Evolutionary conservation across 2,329 filamentous ascomycete genomes (phyloP).

Genomic region (Pseudofabraea citricarpa): DNA sequence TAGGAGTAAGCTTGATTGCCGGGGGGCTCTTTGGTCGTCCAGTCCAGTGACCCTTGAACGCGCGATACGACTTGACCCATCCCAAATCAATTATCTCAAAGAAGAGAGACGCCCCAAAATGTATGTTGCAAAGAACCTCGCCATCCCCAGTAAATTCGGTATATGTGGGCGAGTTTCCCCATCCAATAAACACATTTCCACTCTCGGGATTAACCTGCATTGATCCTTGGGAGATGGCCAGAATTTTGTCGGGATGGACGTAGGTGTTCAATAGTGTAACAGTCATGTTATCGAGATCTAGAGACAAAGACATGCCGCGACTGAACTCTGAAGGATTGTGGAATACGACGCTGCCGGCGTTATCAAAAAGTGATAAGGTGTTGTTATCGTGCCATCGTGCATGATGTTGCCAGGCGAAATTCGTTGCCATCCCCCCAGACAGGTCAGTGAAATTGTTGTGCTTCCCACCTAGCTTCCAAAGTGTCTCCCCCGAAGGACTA

Average conservation of each 20-base stretch:
- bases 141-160: slow-evolving; percentile 18
- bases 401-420: slow-evolving; percentile 45
- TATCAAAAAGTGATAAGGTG: slow-evolving; percentile 11
- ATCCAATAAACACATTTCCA: slow-evolving; percentile 13
- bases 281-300: slow-evolving; percentile 13
- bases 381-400: slow-evolving; percentile 29
- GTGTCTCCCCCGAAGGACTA: slow-evolving; percentile 35
- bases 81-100: slow-evolving; percentile 19
- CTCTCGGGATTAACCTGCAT: slow-evolving; percentile 11
- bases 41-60: slow-evolving; percentile 30
- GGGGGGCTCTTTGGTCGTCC: slow-evolving; percentile 27
- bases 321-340: slow-evolving; percentile 3
- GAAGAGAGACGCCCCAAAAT: slow-evolving; percentile 3
- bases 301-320: slow-evolving; percentile 7
- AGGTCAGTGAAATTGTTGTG: slow-evolving; percentile 34
- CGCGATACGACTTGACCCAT: slow-evolving; percentile 29
- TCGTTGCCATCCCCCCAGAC: slow-evolving; percentile 31
- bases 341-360: slow-evolving; percentile 8
- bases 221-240: slow-evolving; percentile 13
- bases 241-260: slow-evolving; percentile 13
- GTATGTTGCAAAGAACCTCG: slow-evolving; percentile 27
- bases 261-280: slow-evolving; percentile 5
- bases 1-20: slow-evolving; percentile 12
- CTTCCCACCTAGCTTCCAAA: slow-evolving; percentile 41
- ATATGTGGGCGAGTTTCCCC: slow-evolving; percentile 9